Conservation (phyloP, 768 basidiomycete species). For the Hydnomerulius pinastri region DNA sequence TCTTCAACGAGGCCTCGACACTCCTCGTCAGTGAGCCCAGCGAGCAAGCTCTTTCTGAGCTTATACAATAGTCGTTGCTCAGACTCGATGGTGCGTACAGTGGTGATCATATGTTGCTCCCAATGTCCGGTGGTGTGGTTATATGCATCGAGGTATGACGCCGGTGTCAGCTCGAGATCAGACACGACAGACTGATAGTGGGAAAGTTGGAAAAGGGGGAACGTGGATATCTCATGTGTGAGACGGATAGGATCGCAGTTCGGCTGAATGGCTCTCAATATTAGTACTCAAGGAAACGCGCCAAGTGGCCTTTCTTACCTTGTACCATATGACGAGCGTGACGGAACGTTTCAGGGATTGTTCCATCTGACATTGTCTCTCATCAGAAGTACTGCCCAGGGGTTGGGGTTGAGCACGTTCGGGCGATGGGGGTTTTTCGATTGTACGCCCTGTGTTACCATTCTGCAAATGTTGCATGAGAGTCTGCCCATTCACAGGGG, state of each 20-base stretch:
- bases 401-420: constrained; percentile 5
- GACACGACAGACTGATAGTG: constrained; percentile 51
- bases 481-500: constrained; percentile 2
- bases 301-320: constrained; percentile 38
- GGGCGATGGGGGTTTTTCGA: constrained; percentile 14
- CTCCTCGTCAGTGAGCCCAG: constrained; percentile 57
- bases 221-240: constrained; percentile 58
- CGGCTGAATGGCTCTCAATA: constrained; percentile 37
- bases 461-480: constrained; percentile 15
- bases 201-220: constrained; percentile 64
- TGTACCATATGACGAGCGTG: constrained; percentile 72
- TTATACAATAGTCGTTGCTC: constrained; percentile 68
- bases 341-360: constrained; percentile 52
- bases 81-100: constrained; percentile 57
- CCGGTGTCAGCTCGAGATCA: constrained; percentile 53
- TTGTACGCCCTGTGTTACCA: not conserved
- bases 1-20: constrained; percentile 60
- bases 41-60: constrained; percentile 56
- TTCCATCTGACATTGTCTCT: constrained; percentile 34
- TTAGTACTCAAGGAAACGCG: constrained; percentile 4
- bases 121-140: constrained; percentile 56
- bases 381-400: constrained; percentile 6
- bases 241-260: constrained; percentile 58
- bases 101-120: constrained; percentile 65
- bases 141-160: constrained; percentile 63